phyloP scores from a whole-genome alignment of 2,329 filamentous ascomycete genomes.

The Botrytis tulipae region DNA sequence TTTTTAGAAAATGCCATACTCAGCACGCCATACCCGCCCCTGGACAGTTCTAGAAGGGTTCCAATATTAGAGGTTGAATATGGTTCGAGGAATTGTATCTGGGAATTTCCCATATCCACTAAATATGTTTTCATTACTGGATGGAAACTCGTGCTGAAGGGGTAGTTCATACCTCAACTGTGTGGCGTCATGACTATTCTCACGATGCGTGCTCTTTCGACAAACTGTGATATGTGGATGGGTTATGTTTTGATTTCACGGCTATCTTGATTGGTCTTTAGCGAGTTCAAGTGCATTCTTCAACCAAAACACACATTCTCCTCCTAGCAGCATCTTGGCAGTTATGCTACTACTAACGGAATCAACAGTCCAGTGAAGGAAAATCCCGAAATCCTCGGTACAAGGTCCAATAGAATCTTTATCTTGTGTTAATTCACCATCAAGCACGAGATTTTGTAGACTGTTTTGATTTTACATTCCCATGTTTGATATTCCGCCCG shows the following conservation, averaged over 20 bases:
- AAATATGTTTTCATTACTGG: background rate
- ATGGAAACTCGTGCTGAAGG: background rate
- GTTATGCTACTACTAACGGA: background rate
- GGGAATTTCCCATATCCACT: background rate
- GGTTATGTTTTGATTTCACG: background rate
- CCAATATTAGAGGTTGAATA: background rate
- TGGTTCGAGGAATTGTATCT: background rate
- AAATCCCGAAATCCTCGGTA: background rate
- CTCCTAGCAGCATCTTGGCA: background rate
- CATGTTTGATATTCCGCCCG: background rate
- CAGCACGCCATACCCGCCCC: background rate
- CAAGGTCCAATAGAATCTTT: background rate
- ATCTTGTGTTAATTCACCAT: background rate
- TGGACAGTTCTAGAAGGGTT: background rate
- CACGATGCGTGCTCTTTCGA: background rate
- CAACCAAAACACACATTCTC: constrained; percentile 7
- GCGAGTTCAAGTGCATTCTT: constrained; percentile 1
- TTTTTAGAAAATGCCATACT: background rate
- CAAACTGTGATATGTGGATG: constrained; percentile 1
- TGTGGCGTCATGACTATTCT: background rate
- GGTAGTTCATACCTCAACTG: background rate
- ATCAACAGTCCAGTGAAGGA: background rate
- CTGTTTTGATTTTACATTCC: constrained; percentile 5
- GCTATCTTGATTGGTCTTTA: constrained; percentile 9
- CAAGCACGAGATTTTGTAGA: background rate